Conservation (phyloP, 2,329 filamentous ascomycete species). For the Colletotrichum acutatum region DNA sequence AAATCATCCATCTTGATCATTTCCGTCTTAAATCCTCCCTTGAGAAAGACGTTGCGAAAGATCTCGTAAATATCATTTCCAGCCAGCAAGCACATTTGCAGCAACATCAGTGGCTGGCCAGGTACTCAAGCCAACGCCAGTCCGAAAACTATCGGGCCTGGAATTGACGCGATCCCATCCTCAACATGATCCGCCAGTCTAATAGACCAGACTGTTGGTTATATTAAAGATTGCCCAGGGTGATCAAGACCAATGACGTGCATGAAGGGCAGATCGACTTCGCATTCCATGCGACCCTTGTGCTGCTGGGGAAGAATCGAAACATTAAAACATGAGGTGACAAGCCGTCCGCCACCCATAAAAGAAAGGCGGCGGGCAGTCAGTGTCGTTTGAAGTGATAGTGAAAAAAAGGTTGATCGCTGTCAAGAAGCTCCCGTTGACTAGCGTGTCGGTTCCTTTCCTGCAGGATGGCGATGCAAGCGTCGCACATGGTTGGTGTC, state of each 20-base stretch:
- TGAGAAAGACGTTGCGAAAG: slow-evolving; percentile 1
- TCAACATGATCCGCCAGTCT: background rate
- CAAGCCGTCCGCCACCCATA: background rate
- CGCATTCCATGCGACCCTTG: slow-evolving; percentile 23
- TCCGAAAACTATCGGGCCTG: background rate
- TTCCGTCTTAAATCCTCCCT: background rate
- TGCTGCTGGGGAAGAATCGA: slow-evolving; percentile 33
- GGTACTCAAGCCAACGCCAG: background rate
- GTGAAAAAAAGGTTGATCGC: slow-evolving; percentile 25
- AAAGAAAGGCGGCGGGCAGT: background rate
- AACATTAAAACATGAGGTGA: slow-evolving; percentile 23
- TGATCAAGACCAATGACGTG: background rate
- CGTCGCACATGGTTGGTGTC: slow-evolving; percentile 19
- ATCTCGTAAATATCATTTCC: slow-evolving; percentile 25
- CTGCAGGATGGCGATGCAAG: slow-evolving; percentile 33
- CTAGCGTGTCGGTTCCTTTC: slow-evolving; percentile 30
- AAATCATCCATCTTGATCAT: slow-evolving; percentile 27
- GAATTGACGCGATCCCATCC: slow-evolving; percentile 5
- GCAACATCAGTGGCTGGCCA: background rate
- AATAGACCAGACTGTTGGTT: background rate
- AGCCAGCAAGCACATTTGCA: slow-evolving; percentile 23
- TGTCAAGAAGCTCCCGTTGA: slow-evolving; percentile 27
- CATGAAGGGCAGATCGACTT: slow-evolving; percentile 7
- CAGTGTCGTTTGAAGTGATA: slow-evolving; percentile 1
- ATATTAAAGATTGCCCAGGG: background rate